These are phyloP conservation scores for Phytophthora idaei DNA, from an alignment of 352 stramenopile genomes.

Conservation along the genomic window DNA sequence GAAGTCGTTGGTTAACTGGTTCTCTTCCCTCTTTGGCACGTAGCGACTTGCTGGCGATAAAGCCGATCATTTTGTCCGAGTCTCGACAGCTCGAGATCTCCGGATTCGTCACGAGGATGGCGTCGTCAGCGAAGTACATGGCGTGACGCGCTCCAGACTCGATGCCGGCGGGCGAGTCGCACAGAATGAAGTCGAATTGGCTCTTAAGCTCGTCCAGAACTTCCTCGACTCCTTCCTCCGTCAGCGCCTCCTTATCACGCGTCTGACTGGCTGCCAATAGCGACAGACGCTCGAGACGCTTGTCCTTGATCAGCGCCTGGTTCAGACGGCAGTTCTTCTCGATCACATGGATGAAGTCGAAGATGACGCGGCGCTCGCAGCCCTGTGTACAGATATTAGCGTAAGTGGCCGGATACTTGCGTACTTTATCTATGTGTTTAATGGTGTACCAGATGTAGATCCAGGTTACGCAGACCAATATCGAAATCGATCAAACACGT, in stretches of 20 bases:
- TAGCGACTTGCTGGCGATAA: constrained; percentile 91
- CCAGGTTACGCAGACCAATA: constrained; percentile 93
- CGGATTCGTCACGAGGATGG: constrained; percentile 94
- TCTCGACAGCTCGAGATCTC: constrained; percentile 93
- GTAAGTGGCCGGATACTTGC: constrained; percentile 1
- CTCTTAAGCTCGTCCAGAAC: constrained; percentile 83
- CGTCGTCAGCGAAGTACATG: constrained; percentile 95
- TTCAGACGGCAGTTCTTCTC: constrained; percentile 89
- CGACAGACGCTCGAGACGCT: constrained; percentile 81
- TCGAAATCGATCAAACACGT: constrained; percentile 95
- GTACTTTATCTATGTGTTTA: constrained; percentile 1
- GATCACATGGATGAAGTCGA: constrained; percentile 95
- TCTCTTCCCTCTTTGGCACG: constrained; percentile 78
- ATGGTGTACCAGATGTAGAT: constrained; percentile 82
- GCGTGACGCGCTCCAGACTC: constrained; percentile 89
- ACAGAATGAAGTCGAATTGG: constrained; percentile 92
- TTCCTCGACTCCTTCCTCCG: constrained; percentile 85
- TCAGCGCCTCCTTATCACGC: constrained; percentile 91
- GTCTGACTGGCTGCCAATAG: constrained; percentile 92
- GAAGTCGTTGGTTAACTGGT: constrained; percentile 81
- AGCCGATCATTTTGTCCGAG: constrained; percentile 96
- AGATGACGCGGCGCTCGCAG: constrained; percentile 93
- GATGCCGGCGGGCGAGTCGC: constrained; percentile 91
- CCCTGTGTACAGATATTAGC: constrained; percentile 27
- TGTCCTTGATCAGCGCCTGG: constrained; percentile 93